Percentiles rank a stretch among this genome's conserved stretches.
These are phyloP conservation scores for Hypoxylon sp. DNA, from an alignment of 2,329 filamentous ascomycete genomes.

Conservation along the genomic window DNA sequence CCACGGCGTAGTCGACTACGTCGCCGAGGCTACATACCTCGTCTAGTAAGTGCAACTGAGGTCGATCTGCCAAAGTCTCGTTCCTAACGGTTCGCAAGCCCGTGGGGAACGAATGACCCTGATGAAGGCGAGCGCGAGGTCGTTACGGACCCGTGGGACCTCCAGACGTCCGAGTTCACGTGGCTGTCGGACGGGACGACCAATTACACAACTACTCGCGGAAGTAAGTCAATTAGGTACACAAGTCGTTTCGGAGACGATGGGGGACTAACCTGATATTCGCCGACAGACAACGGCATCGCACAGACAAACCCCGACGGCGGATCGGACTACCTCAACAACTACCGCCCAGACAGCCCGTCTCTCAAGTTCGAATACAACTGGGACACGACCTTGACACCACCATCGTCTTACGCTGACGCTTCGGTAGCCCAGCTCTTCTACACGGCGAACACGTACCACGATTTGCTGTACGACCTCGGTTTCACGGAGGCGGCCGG, in stretches of 20 bases:
- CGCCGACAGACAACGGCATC: slow-evolving; percentile 65
- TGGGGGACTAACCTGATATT: slow-evolving; percentile 17
- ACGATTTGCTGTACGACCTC: slow-evolving; percentile 70
- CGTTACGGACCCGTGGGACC: slow-evolving; percentile 65
- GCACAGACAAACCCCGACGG: slow-evolving; percentile 67
- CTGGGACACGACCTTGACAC: slow-evolving; percentile 56
- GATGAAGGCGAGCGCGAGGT: slow-evolving; percentile 62
- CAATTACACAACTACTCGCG: slow-evolving; percentile 67
- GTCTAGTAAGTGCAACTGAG: slow-evolving; percentile 62
- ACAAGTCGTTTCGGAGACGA: background rate
- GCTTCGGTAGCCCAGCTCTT: slow-evolving; percentile 72
- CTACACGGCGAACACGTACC: slow-evolving; percentile 72
- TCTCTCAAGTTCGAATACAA: slow-evolving; percentile 63
- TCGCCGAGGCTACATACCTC: slow-evolving; percentile 68
- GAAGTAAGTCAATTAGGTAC: slow-evolving; percentile 56
- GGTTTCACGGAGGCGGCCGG: slow-evolving; percentile 72
- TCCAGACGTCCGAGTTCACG: slow-evolving; percentile 64
- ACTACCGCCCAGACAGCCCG: slow-evolving; percentile 65
- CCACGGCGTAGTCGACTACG: slow-evolving; percentile 70
- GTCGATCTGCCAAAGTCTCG: background rate
- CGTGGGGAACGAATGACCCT: slow-evolving; percentile 70
- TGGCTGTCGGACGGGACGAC: slow-evolving; percentile 66
- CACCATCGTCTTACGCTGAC: slow-evolving; percentile 63
- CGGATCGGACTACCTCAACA: slow-evolving; percentile 61
- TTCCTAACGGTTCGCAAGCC: slow-evolving; percentile 52